Percentiles rank a stretch among this genome's conserved stretches.
Evolutionary conservation across 75 land plant species (phyloP).

Genomic region (Pinus tabuliformis): DNA sequence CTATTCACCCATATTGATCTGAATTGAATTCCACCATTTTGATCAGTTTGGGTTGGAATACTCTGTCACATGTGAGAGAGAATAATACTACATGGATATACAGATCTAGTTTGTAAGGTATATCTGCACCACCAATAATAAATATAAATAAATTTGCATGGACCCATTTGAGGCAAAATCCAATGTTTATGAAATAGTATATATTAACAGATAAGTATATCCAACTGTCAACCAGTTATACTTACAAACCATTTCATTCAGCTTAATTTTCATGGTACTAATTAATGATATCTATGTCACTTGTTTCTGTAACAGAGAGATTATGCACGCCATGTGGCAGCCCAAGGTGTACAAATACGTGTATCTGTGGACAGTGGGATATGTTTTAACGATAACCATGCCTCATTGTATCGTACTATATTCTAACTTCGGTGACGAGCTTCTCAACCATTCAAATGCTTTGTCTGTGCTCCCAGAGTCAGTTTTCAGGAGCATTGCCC

Average conservation of each 20-base stretch:
- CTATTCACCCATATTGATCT: neutral
- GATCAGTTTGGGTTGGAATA: neutral
- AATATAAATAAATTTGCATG: neutral
- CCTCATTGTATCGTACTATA: conserved; percentile 28
- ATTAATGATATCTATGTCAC: neutral
- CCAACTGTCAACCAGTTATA: neutral
- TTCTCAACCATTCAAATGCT: conserved; percentile 25
- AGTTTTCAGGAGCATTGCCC: conserved; percentile 11
- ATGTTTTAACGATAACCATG: conserved; percentile 23
- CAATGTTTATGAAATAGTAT: neutral
- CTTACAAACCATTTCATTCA: neutral
- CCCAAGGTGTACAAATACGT: conserved; percentile 30
- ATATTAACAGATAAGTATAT: neutral
- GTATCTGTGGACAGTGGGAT: conserved; percentile 13
- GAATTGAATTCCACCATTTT: neutral
- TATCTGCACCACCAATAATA: neutral
- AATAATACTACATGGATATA: neutral
- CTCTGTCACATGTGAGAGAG: too few species aligned
- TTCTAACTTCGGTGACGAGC: conserved; percentile 26
- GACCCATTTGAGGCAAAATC: neutral
- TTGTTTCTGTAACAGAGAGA: conserved; percentile 22
- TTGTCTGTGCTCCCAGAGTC: conserved; percentile 24
- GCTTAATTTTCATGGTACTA: neutral
- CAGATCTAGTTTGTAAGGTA: neutral
- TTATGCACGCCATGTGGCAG: conserved; percentile 42